Evolutionary conservation across 257 asterid species (phyloP), one percentile per base, ranked within the genome.

Genomic region (Gynochthodes officinalis): DNA sequence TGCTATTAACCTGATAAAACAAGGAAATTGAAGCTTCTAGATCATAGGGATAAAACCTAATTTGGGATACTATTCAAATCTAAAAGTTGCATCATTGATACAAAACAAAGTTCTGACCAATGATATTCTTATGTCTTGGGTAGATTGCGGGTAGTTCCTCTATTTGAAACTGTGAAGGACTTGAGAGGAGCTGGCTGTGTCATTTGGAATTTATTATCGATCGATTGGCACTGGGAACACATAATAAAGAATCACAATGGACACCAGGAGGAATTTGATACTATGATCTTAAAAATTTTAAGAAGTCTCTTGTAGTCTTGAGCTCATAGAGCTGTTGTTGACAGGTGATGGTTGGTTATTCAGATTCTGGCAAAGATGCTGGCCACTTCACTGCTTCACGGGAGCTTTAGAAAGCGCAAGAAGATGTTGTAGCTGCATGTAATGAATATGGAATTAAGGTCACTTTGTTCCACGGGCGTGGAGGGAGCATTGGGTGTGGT

Each of bases 401-500:
- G 98, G 98, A 94, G 80, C 97, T 94, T 32, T 94, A 94, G 82
- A 94, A 94, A 87, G 98, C 98, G 65, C 98, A 94, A 78, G 97
- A 91, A 80, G 98, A 91, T 70, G 97, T 94, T 59, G 90, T 87
- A 33, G 96, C 96, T 76, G 98, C 96, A 32, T 94, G 98, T 82
- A 91, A 87, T 33, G 97, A 87, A 67, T 88, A 72, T 68, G 96
- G 94, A 59, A 91, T 94, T 76, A 94, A 94, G 81, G 88, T 89
- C 61, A 94, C 98, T 70, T 85, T 94, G 39, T 94, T 94, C 87
- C 98, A 94, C 72, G 98, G 98, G n/a, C 97, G 98, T 44, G n/a
- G n/a, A n/a, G n/a, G 98, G 76, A 94, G 98, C 81, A 94, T 94
- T 53, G 98, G 98, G 9, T 96, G 98, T 27, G 99, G 99, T 72